These are phyloP conservation scores for Diatrype stigma DNA, from an alignment of 2,329 filamentous ascomycete species.

Conservation along the genomic window DNA sequence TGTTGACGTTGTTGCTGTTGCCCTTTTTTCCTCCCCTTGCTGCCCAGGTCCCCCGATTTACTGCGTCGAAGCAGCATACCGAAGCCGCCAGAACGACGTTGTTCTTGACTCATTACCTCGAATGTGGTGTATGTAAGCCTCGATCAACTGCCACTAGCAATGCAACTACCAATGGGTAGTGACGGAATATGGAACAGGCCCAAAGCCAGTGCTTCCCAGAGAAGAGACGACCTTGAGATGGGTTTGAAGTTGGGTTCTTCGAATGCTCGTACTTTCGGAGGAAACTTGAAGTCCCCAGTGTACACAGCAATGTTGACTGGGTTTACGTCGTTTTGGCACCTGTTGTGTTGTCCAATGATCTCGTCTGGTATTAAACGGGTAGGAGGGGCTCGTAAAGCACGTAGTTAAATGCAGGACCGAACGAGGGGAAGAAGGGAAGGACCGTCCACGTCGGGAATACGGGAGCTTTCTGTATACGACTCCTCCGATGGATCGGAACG, in stretches of 20 bases:
- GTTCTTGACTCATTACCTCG: conserved; percentile 27
- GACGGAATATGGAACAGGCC: neutral
- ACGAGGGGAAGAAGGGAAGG: neutral
- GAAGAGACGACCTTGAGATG: neutral
- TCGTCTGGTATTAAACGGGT: neutral
- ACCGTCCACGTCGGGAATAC: neutral
- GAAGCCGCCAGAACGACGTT: conserved; percentile 42
- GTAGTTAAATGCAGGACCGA: neutral
- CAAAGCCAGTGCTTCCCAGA: neutral
- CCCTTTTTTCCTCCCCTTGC: conserved; percentile 46
- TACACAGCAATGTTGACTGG: neutral
- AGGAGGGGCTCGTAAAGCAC: neutral
- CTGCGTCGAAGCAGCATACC: conserved; percentile 50
- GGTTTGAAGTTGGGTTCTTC: neutral
- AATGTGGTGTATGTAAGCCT: conserved; percentile 10
- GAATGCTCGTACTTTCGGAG: neutral
- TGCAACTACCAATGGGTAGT: neutral
- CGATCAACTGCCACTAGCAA: conserved; percentile 4
- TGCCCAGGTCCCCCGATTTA: conserved; percentile 48
- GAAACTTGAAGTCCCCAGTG: too few species aligned
- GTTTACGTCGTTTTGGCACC: neutral
- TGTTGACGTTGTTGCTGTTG: conserved; percentile 49
- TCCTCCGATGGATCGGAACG: neutral
- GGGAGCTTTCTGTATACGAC: neutral
- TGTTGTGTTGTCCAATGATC: neutral